Percentiles rank a stretch among this genome's conserved stretches.
Evolutionary conservation across 331 rosid genomes (phyloP).

Genomic region (Pyrus hybrid): DNA sequence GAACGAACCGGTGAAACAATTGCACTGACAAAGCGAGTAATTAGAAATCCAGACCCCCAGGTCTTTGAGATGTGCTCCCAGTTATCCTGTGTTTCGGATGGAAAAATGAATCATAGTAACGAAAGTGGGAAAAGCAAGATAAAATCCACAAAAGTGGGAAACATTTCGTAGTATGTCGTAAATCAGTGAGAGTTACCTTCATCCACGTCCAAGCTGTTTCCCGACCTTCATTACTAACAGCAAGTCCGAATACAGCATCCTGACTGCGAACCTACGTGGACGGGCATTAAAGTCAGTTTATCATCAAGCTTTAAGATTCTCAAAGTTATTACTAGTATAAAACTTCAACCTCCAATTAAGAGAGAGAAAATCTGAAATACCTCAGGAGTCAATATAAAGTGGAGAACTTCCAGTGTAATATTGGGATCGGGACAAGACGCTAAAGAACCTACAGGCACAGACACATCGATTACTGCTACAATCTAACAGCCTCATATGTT

Average conservation of each 20-base stretch:
- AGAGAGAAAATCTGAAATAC: constrained; percentile 10
- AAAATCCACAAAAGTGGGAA: not conserved
- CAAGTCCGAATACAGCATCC: constrained; percentile 71
- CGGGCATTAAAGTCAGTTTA: not conserved
- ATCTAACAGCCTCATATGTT: not conserved
- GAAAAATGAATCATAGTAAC: not conserved
- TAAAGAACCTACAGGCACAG: constrained; percentile 34
- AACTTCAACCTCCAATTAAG: not conserved
- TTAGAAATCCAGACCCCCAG: constrained; percentile 69
- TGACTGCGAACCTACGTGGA: constrained; percentile 72
- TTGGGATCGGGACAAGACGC: constrained; percentile 42
- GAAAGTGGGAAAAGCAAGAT: not conserved
- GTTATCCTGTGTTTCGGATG: constrained; percentile 38
- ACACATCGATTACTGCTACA: not conserved
- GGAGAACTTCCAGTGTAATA: constrained; percentile 41
- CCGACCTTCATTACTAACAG: constrained; percentile 56
- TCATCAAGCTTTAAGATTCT: not conserved
- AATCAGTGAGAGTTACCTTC: constrained; percentile 72
- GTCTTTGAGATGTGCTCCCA: constrained; percentile 56
- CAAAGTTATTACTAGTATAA: not conserved
- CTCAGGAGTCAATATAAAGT: constrained; percentile 42
- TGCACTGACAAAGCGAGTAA: constrained; percentile 65
- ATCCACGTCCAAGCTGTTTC: constrained; percentile 89
- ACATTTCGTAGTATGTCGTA: not conserved
- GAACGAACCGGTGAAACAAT: constrained; percentile 70